Base-by-base conservation (phyloP, 225 moss, liverwort and hornwort species). In the Polytrichum commune region DNA sequence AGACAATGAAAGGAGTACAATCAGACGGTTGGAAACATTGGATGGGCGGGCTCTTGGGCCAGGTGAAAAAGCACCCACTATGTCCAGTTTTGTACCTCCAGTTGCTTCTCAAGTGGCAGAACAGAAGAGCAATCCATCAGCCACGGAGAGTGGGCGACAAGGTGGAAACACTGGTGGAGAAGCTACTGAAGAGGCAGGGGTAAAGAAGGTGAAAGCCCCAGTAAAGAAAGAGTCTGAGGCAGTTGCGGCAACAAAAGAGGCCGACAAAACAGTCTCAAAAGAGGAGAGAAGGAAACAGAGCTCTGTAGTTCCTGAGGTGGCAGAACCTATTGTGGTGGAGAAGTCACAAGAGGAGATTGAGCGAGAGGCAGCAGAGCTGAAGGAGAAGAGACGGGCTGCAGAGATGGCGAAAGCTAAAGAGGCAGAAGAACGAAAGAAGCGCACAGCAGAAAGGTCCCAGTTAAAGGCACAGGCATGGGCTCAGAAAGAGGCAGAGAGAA, bases 341-440 rank as follows among this genome's bases (percentile, higher is more conserved):
- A 60, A 77, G 7, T 71, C 81, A 19, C 6, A 67, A 0, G 78
- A 78, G 55, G 80, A 85, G 78, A 54, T 76, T 38, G 87, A 87
- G 63, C 78, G 65, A 1, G 85, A 84, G 71, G 85, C 86, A 8
- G 82, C 81, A 38, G 86, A 89, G 57, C 54, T 77, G 19, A 95
- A 92, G 70, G 84, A 92, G 72, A 86, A 88, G 68, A 77, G 90
- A 65, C 80, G 95, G 65, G 75, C 79, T 4, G 64, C 81, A 2
- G 90, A 95, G 77, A 95, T 92, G 92, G 77, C 82, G 0, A 95
- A 95, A 74, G 95, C 95, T 0, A 92, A 83, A 66, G 89, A 88
- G 78, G 92, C 95, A 8, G 90, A 92, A 38, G 92, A 92, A 64
- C 89, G 92, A 55, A 95, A 95, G 86, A 85, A 33, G 69, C 88